Evolutionary conservation across 345 rosid species (phyloP).

Genomic region (Leavenworthia alabamica): DNA sequence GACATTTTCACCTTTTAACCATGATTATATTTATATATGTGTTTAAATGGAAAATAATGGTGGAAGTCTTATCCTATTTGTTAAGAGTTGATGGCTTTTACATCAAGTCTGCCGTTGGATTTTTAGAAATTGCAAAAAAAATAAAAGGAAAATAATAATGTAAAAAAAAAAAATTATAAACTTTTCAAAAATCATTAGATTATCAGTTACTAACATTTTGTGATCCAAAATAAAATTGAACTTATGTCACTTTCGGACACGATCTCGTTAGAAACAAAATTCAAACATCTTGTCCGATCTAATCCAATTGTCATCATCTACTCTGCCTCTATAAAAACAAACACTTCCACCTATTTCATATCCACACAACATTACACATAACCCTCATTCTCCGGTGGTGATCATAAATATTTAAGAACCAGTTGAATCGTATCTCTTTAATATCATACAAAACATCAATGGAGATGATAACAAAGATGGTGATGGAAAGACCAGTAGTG

Average conservation of each 20-base stretch:
- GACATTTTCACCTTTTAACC: slow-evolving; percentile 22
- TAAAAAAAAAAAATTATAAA: background rate
- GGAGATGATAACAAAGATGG: slow-evolving; percentile 61
- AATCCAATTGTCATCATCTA: slow-evolving; percentile 18
- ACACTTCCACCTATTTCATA: slow-evolving; percentile 9
- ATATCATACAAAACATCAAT: slow-evolving; percentile 17
- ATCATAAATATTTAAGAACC: too few relatives aligned
- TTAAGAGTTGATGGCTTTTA: too few relatives aligned
- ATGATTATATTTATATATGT: background rate
- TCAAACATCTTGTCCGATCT: slow-evolving; percentile 17
- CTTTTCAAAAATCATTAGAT: slow-evolving; percentile 6
- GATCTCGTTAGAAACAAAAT: slow-evolving; percentile 24
- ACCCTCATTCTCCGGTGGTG: background rate
- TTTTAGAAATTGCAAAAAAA: too few relatives aligned
- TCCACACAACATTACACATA: slow-evolving; percentile 21
- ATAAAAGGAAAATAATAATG: background rate
- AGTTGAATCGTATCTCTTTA: too few relatives aligned
- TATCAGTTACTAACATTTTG: slow-evolving; percentile 9
- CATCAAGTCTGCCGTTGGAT: too few relatives aligned
- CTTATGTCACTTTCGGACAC: slow-evolving; percentile 27
- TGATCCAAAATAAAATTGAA: slow-evolving; percentile 16
- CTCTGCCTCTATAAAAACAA: slow-evolving; percentile 21
- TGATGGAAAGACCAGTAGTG: slow-evolving; percentile 75
- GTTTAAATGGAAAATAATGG: too few relatives aligned
- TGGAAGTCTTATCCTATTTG: too few relatives aligned